A percentile compares a stretch with the other conserved stretches of the same genome.
These are phyloP conservation scores for Ceratocystis eucalypticola DNA, from an alignment of 2,329 filamentous ascomycete genomes.

Conservation along the genomic window DNA sequence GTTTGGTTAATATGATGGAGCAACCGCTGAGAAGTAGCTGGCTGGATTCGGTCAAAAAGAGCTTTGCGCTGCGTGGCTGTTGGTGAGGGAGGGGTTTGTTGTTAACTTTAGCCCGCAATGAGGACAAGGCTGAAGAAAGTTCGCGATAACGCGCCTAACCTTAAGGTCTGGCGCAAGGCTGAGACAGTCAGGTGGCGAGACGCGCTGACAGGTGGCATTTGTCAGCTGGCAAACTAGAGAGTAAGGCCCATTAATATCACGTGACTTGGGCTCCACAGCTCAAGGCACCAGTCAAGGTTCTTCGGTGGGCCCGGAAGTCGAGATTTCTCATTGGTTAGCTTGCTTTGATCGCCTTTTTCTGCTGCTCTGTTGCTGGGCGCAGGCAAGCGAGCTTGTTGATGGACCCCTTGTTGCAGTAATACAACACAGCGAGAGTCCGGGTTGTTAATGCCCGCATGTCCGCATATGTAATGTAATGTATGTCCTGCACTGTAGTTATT, in stretches of 20 bases:
- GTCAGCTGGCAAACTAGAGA: neutral
- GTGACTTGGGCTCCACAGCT: too few species aligned
- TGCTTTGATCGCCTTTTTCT: neutral
- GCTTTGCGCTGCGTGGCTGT: neutral
- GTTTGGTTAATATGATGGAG: neutral
- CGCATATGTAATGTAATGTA: neutral
- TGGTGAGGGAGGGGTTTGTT: neutral
- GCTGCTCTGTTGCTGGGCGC: neutral
- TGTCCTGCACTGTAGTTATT: neutral
- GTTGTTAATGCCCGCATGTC: neutral
- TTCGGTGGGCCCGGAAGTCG: conserved; percentile 9
- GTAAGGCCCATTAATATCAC: neutral
- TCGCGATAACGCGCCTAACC: neutral
- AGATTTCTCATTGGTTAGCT: neutral
- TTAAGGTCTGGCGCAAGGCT: too few species aligned
- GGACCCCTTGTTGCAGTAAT: neutral
- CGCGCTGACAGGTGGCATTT: too few species aligned
- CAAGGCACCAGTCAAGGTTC: too few species aligned
- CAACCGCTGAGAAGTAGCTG: too few species aligned
- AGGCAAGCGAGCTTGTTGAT: neutral
- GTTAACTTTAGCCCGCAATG: neutral
- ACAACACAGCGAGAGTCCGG: neutral
- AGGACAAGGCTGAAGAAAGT: conserved; percentile 5
- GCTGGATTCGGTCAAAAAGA: neutral
- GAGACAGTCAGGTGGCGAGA: too few species aligned